phyloP scores from a whole-genome alignment of 495 filamentous ascomycete genomes.

The Penicillium psychrofluorescens region DNA sequence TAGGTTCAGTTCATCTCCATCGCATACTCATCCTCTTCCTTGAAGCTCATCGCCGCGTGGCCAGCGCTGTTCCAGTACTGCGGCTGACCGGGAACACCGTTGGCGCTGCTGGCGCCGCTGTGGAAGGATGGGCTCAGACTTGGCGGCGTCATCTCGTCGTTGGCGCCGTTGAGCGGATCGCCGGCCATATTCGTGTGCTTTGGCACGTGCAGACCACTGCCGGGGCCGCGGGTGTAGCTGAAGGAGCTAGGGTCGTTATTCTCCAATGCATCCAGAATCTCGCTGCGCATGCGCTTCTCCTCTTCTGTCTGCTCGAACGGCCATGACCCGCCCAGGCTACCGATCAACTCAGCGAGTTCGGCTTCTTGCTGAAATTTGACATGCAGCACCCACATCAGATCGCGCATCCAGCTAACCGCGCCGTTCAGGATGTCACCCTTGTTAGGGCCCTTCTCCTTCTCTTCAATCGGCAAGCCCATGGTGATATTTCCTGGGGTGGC shows the following conservation, averaged over 20 bases:
- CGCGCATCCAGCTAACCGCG: slow-evolving; percentile 91
- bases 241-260: slow-evolving; percentile 68
- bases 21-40: slow-evolving; percentile 83
- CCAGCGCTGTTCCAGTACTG: slow-evolving; percentile 71
- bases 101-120: slow-evolving; percentile 48
- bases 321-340: slow-evolving; percentile 60
- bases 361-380: slow-evolving; percentile 82
- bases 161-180: slow-evolving; percentile 52
- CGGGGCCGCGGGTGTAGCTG: slow-evolving; percentile 75
- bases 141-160: slow-evolving; percentile 43
- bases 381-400: slow-evolving; percentile 94
- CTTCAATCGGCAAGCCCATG: slow-evolving; percentile 82
- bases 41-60: slow-evolving; percentile 65
- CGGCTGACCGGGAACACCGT: slow-evolving; percentile 39
- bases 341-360: slow-evolving; percentile 67
- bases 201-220: slow-evolving; percentile 81
- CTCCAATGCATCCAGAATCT: slow-evolving; percentile 76
- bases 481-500: slow-evolving; percentile 83
- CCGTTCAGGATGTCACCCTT: slow-evolving; percentile 98
- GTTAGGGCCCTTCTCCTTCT: slow-evolving; percentile 98
- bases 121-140: slow-evolving; percentile 68
- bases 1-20: slow-evolving; percentile 63
- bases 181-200: slow-evolving; percentile 89
- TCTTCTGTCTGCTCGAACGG: slow-evolving; percentile 86
- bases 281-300: slow-evolving; percentile 88